phyloP scores from a whole-genome alignment of 805 yeast genomes.

The Dipodascus geniculatus region DNA sequence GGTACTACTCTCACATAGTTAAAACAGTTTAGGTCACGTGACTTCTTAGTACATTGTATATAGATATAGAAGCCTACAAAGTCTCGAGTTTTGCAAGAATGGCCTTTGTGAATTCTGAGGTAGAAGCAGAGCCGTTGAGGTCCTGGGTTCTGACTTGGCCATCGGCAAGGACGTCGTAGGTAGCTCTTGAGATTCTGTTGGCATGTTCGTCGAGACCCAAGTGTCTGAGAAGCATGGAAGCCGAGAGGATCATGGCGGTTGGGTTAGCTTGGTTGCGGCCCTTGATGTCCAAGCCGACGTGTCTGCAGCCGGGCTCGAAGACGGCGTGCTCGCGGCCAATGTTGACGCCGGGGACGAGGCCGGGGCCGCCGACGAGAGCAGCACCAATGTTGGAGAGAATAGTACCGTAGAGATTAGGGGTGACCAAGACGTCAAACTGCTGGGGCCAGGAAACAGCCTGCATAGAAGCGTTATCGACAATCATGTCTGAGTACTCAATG shows the following conservation, averaged over 20 bases:
- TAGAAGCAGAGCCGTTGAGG: conserved; percentile 81
- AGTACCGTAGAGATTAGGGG: conserved; percentile 97
- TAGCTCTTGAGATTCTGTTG: conserved; percentile 78
- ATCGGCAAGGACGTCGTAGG: conserved; percentile 80
- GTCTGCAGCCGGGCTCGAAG: conserved; percentile 99
- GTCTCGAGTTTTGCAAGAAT: conserved; percentile 56
- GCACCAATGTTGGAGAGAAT: conserved; percentile 97
- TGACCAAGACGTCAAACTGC: conserved; percentile 94
- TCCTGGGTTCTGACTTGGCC: conserved; percentile 79
- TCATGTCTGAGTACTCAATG: conserved; percentile 77
- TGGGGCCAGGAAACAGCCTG: conserved; percentile 98
- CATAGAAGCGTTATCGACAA: conserved; percentile 98
- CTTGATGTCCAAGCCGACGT: conserved; percentile 93
- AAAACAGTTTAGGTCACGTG: neutral
- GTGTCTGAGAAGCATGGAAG: conserved; percentile 89
- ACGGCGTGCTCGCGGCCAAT: conserved; percentile 96
- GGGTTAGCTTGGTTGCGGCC: conserved; percentile 96
- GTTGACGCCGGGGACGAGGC: conserved; percentile 96
- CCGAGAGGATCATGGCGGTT: conserved; percentile 90
- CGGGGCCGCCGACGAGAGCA: conserved; percentile 95
- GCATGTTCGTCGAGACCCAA: conserved; percentile 79
- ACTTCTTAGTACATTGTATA: too few relatives aligned
- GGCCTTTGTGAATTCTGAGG: conserved; percentile 92
- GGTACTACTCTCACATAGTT: neutral
- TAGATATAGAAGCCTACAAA: conserved; percentile 10